Conservation (phyloP, 306 rosid genomes). For the Acacia crassicarpa region DNA sequence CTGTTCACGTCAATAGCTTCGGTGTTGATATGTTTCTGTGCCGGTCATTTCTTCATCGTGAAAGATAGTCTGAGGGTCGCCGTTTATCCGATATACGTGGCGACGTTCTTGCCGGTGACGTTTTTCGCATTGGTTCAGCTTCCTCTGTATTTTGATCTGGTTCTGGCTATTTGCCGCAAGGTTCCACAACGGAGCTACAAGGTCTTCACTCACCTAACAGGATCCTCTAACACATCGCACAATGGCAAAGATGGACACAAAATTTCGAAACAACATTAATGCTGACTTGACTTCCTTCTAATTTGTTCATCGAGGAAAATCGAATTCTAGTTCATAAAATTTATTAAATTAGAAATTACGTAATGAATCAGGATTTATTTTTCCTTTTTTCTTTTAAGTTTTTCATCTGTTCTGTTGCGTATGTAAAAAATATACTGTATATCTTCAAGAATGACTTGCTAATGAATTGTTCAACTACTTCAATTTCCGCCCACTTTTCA, state of each 20-base stretch:
- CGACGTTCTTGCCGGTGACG: constrained; percentile 42
- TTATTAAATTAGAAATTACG: no score
- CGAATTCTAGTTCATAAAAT: no score
- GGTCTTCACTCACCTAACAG: neutral
- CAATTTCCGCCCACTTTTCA: no score
- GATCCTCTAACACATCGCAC: neutral
- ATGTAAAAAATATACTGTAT: neutral
- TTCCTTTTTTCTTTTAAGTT: neutral
- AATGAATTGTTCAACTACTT: no score
- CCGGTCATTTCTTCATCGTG: constrained; percentile 40
- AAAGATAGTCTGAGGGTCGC: constrained; percentile 26
- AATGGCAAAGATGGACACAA: neutral
- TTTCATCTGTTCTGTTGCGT: neutral
- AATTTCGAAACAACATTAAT: neutral
- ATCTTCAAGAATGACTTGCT: no score
- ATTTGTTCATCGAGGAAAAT: no score
- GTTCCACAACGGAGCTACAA: constrained; percentile 55
- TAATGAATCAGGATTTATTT: neutral
- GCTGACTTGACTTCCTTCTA: neutral
- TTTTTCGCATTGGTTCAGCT: constrained; percentile 48
- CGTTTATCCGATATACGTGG: constrained; percentile 43
- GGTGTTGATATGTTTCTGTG: constrained; percentile 45
- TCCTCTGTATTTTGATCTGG: constrained; percentile 47
- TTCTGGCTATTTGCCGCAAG: constrained; percentile 35
- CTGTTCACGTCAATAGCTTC: constrained; percentile 44